Evolutionary conservation across 1,139 yeast species (phyloP).

Genomic region (Sugiyamaella pinicola): DNA sequence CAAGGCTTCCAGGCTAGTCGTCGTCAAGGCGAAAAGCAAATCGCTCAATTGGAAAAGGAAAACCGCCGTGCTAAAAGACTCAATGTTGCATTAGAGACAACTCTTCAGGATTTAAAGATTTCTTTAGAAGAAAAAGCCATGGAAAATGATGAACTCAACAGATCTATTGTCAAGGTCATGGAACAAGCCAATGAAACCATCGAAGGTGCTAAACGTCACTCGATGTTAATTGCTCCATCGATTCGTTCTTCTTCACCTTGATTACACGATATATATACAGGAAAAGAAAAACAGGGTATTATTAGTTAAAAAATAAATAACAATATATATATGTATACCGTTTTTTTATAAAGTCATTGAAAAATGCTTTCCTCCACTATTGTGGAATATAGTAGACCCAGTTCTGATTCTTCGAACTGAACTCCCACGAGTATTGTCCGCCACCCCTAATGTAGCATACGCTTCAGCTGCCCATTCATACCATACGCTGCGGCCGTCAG

Average conservation of each 20-base stretch:
- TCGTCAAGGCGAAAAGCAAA: constrained; percentile 36
- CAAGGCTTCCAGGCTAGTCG: constrained; percentile 34
- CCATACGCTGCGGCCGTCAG: constrained; percentile 55
- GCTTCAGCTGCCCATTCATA: constrained; percentile 72
- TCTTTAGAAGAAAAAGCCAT: constrained; percentile 44
- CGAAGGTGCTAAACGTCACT: constrained; percentile 39
- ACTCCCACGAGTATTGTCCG: constrained; percentile 2
- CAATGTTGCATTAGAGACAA: constrained; percentile 37
- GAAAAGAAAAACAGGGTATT: background rate
- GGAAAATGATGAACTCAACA: constrained; percentile 43
- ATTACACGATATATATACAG: background rate
- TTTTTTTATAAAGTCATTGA: constrained; percentile 28
- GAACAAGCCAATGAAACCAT: constrained; percentile 41
- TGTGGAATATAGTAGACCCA: constrained; percentile 34
- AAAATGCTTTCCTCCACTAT: constrained; percentile 32
- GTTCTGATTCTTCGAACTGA: constrained; percentile 30
- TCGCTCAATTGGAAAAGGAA: constrained; percentile 35
- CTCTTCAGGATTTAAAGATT: constrained; percentile 42
- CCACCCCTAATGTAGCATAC: constrained; percentile 34
- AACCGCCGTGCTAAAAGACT: constrained; percentile 34
- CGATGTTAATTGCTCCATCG: constrained; percentile 29
- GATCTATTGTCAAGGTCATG: constrained; percentile 41
- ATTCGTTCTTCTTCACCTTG: constrained; percentile 13
- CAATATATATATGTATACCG: background rate
- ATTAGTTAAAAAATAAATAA: background rate